Base-by-base conservation (phyloP, 805 yeast species). In the Scheffersomyces lignosus region DNA sequence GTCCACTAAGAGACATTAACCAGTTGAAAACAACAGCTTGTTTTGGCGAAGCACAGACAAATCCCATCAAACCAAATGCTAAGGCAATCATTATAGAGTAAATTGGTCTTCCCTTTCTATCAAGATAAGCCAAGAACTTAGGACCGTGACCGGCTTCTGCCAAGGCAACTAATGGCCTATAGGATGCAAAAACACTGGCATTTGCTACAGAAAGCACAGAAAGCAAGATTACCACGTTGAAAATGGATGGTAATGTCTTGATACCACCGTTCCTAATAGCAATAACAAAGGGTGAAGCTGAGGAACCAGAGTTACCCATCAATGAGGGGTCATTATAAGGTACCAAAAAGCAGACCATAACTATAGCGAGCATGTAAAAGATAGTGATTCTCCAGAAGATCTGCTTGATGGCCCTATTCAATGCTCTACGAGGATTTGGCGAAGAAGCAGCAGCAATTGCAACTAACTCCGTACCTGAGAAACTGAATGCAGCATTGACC, bases 51-150 rank as follows among this genome's bases (percentile, higher is more conserved):
- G 87, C 86, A 30, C 82, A 76, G 28, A 85, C 66, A 57, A 77
- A 81, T 34, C 85, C 77, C 15, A 81, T 51, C 39, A 80, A 60
- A 16, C 84, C 86, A 54, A 79, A 64, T 8, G 64, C 48, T 29
- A 78, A 61, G 7, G 82, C 67, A 18, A 72, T 64, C 3, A 60
- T 43, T 49, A 84, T 78, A 15, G 88, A 89, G 36, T 74, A 77
- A 30, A 84, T 56, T 13, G 96, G 96, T 53, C 95, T 75, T 36
- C 96, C 96, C 36, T 66, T 70, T 45, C 83, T 72, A 56, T 87
- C 95, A 40, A 86, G 77, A 60, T 82, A 82, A 22, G 80, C 78
- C 38, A 82, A 71, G 15, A 70, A 51, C 34, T 63, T 63, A 20
- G 88, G 89, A 10, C 81, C 81, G 48, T 73, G 71, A 13, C 83